Base-by-base conservation (phyloP, 2,329 filamentous ascomycete species). In the Xylariaceae sp. region DNA sequence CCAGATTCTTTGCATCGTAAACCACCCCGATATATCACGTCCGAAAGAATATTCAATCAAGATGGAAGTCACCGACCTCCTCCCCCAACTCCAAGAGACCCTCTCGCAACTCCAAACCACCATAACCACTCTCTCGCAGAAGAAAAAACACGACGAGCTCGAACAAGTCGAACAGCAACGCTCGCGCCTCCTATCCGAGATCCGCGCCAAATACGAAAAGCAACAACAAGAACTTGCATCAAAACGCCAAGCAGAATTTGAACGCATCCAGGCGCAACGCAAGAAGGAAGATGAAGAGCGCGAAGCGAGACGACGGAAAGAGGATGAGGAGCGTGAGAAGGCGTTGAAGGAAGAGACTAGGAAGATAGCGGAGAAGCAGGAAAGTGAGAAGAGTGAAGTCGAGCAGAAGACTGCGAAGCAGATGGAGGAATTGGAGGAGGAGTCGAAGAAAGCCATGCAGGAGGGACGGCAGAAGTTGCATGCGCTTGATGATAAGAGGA, bases 21-120 rank as follows among this genome's bases (percentile, higher is more conserved):
- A n/a, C n/a, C n/a, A n/a, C n/a, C n/a, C n/a, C n/a, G n/a, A n/a
- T n/a, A n/a, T n/a, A n/a, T n/a, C n/a, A n/a, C n/a, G n/a, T n/a
- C n/a, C n/a, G n/a, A n/a, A n/a, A n/a, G n/a, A 17, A 17, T 17
- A 17, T 2, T 17, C 17, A 17, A 2, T 1, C 17, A 17, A 18
- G 34, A 66, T 71, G 65, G 73, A 76, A 58, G 73, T 77, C 60
- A 69, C 73, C 11, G 62, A 68, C 49, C 74, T 78, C 51, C 72
- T 78, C 63, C 66, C 72, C 61, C 73, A 77, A 65, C 76, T 79
- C 75, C 74, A 73, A 62, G 73, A 77, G 56, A 77, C 73, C 17
- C 68, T 79, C 50, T 71, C 73, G 0, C 68, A 70, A 13, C 77
- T 79, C 59, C 73, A 74, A 59, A 59, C 55, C 34, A 75, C 76